Evolutionary conservation across 2,329 filamentous ascomycete genomes (phyloP), one percentile per base, ranked within the genome.

Genomic region (Rhynchosporium graminicola): DNA sequence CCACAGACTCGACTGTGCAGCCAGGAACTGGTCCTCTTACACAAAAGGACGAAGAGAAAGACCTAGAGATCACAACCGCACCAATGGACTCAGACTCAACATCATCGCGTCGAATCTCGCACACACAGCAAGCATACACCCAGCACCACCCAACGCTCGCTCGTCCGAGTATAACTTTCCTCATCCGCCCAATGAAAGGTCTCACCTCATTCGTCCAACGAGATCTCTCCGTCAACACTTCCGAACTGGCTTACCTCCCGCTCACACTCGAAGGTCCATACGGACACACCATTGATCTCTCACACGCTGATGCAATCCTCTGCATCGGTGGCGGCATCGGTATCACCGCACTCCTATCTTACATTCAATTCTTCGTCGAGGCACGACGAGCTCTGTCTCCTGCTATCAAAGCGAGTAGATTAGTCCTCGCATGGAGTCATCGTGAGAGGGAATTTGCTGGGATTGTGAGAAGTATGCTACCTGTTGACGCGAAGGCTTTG

Each of bases 291-390:
- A 29, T 36, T 15, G 33, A 59, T 12, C 43, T 81, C 3, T 68
- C 76, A 46, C 64, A 66, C 1, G 80, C 78, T 48, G 72, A 63
- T 26, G 10, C 76, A 12, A 73, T 80, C 1, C 61, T 80, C 0
- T 80, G 81, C 61, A 68, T 81, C 4, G 77, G 77, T 0, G 79
- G 79, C 0, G 79, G 79, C 0, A 80, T 77, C 52, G 79, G 79
- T 0, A 75, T 81, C 13, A 79, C 78, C 15, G 74, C 78, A 0
- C 74, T 79, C 0, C 65, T 80, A 0, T 76, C 78, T 0, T 78
- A 81, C 59, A 65, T 79, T 1, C 59, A 54, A 13, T 26, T 15
- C 42, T 55, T 63, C 58, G 45, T 52, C 47, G 46, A 42, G 15
- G 26, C 47, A 5, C 46, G 57, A 6, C 57, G 57, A 7, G 7